phyloP scores from a whole-genome alignment of 2,329 filamentous ascomycete species.

The Orbilia javanica region DNA sequence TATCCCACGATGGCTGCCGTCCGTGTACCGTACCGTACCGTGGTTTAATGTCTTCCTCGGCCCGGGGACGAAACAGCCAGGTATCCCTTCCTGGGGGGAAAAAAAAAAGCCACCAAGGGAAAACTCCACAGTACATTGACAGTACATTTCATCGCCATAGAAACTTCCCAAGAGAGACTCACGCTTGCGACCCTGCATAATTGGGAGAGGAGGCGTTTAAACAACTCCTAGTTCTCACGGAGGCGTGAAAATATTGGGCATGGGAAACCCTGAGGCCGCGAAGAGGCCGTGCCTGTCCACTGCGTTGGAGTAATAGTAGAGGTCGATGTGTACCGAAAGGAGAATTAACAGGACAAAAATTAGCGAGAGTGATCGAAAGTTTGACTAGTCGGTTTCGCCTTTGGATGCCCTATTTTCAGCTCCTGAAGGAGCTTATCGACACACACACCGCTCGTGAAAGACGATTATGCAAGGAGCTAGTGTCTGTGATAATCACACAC shows the following conservation, averaged over 20 bases:
- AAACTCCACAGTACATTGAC: not conserved
- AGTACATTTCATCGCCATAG: constrained; percentile 22
- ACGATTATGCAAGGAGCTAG: constrained; percentile 21
- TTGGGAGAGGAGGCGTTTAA: constrained; percentile 39
- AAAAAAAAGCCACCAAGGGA: constrained; percentile 14
- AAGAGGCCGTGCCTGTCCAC: not conserved
- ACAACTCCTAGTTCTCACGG: constrained; percentile 26
- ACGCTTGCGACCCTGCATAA: constrained; percentile 46
- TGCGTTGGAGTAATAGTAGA: not conserved
- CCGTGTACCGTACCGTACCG: constrained; percentile 5
- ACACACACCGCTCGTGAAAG: not conserved
- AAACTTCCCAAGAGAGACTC: constrained; percentile 26
- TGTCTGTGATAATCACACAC: constrained; percentile 22
- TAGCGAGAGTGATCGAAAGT: constrained; percentile 36
- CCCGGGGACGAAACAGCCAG: constrained; percentile 4
- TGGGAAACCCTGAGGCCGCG: not conserved
- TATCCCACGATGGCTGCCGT: constrained; percentile 10
- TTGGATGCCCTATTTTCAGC: constrained; percentile 24
- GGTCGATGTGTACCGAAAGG: constrained; percentile 24
- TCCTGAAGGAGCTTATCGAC: constrained; percentile 19
- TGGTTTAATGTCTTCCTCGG: constrained; percentile 14
- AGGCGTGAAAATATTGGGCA: constrained; percentile 26
- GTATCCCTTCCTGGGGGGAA: not conserved
- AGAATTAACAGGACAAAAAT: constrained; percentile 49
- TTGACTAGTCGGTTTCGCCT: constrained; percentile 23